These are phyloP conservation scores for Entomortierella beljakovae DNA, from an alignment of 192 early-diverging fungal genomes.

Conservation along the genomic window DNA sequence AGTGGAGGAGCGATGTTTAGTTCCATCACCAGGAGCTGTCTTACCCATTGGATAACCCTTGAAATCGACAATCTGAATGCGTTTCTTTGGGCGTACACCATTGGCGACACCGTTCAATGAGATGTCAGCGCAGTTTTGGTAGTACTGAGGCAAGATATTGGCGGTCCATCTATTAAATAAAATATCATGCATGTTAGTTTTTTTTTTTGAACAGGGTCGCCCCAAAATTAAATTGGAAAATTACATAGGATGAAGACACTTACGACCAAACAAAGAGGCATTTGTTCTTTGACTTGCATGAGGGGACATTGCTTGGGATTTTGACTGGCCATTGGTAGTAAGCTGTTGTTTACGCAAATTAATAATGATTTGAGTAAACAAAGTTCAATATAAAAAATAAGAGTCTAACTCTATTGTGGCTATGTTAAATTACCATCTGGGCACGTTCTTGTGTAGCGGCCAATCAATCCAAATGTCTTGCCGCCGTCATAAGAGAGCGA, in stretches of 20 bases:
- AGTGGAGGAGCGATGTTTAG: conserved; percentile 22
- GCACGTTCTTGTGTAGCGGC: conserved; percentile 49
- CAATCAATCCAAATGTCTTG: conserved; percentile 60
- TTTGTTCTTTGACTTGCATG: conserved; percentile 41
- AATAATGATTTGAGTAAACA: not conserved
- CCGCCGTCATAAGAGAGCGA: conserved; percentile 73
- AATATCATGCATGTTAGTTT: not conserved
- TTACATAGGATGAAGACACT: not conserved
- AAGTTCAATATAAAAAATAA: not conserved
- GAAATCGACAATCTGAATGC: conserved; percentile 42
- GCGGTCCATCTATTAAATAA: conserved; percentile 67
- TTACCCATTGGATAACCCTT: conserved; percentile 6
- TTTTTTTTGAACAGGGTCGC: not conserved
- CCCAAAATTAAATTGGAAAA: not conserved
- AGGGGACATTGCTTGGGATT: conserved; percentile 52
- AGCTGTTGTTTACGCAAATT: conserved; percentile 1
- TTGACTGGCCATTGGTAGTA: conserved; percentile 55
- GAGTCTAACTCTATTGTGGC: not conserved
- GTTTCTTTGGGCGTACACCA: conserved; percentile 7
- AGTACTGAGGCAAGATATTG: conserved; percentile 78
- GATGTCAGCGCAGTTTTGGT: conserved; percentile 82
- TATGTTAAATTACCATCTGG: conserved; percentile 35
- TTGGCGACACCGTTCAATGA: conserved; percentile 58
- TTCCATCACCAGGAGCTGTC: conserved; percentile 38
- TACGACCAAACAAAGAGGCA: conserved; percentile 64